These are phyloP conservation scores for Mrakia frigida DNA, from an alignment of 768 basidiomycete genomes.

Conservation along the genomic window DNA sequence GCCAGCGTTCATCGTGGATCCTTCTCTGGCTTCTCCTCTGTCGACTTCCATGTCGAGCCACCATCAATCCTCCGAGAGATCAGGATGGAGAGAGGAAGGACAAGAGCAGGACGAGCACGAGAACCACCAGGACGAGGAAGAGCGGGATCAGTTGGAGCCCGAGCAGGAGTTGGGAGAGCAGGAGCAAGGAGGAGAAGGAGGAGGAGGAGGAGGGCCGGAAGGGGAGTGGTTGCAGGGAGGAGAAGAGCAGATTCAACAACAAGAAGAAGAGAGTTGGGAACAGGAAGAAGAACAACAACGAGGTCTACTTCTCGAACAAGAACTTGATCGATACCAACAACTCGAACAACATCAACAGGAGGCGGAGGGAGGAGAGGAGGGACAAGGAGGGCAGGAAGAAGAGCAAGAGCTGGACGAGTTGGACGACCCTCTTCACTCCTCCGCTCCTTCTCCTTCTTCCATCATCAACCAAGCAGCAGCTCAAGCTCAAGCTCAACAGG, in stretches of 20 bases:
- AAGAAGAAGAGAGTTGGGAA: not conserved
- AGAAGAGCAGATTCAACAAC: not conserved
- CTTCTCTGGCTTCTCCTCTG: not conserved
- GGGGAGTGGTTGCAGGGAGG: not conserved
- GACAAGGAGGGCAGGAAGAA: not conserved
- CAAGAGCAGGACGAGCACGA: slow-evolving; percentile 9
- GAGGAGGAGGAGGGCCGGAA: not conserved
- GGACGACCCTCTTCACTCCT: too few relatives aligned
- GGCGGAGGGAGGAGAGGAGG: too few relatives aligned
- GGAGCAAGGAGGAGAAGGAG: not conserved
- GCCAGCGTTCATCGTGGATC: not conserved
- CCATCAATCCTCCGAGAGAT: slow-evolving; percentile 14
- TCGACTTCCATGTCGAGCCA: slow-evolving; percentile 15
- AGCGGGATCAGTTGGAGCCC: not conserved
- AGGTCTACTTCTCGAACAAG: not conserved
- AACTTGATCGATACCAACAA: not conserved
- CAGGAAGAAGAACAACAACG: not conserved
- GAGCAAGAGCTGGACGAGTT: too few relatives aligned
- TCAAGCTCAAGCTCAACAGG: not conserved
- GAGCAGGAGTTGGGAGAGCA: not conserved
- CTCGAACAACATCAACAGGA: not conserved
- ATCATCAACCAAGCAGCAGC: not conserved
- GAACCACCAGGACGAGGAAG: not conserved
- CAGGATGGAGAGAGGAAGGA: slow-evolving; percentile 7
- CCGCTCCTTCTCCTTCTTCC: too few relatives aligned